Conservation (phyloP, 441 rosid species). For the Pelargonium australe region DNA sequence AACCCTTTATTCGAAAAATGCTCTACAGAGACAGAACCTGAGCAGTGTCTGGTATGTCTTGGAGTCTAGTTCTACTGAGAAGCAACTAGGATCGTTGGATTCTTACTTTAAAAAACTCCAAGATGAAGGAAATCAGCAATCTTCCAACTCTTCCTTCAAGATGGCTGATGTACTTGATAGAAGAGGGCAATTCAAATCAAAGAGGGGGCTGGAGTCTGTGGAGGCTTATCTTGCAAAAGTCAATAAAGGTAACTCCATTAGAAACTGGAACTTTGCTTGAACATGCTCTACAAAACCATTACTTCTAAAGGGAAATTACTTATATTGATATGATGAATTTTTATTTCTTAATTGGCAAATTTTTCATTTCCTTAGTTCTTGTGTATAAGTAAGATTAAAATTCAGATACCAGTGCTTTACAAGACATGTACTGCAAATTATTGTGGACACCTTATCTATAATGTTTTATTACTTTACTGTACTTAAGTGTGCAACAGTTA, state of each 20-base stretch:
- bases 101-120: conserved; percentile 58
- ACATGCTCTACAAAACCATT: not conserved
- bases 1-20: conserved; percentile 13
- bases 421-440: too few species aligned
- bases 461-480: too few species aligned
- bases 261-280: not conserved
- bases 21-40: conserved; percentile 21
- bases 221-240: conserved; percentile 53
- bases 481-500: too few species aligned
- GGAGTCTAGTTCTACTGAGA: conserved; percentile 24
- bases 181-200: conserved; percentile 22
- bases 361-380: not conserved
- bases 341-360: not conserved
- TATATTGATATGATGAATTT: not conserved
- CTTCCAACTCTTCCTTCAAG: conserved; percentile 22
- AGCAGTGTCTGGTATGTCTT: conserved; percentile 25
- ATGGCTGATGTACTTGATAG: conserved; percentile 14
- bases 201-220: conserved; percentile 36
- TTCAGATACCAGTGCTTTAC: not conserved
- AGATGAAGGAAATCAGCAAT: conserved; percentile 17
- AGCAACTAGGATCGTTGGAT: conserved; percentile 47
- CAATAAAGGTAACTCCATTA: conserved; percentile 29
- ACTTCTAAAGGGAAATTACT: not conserved
- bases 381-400: not conserved
- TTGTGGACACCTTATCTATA: too few species aligned